Conservation (phyloP, 2,329 filamentous ascomycete species). For the Remersonia thermophila region DNA sequence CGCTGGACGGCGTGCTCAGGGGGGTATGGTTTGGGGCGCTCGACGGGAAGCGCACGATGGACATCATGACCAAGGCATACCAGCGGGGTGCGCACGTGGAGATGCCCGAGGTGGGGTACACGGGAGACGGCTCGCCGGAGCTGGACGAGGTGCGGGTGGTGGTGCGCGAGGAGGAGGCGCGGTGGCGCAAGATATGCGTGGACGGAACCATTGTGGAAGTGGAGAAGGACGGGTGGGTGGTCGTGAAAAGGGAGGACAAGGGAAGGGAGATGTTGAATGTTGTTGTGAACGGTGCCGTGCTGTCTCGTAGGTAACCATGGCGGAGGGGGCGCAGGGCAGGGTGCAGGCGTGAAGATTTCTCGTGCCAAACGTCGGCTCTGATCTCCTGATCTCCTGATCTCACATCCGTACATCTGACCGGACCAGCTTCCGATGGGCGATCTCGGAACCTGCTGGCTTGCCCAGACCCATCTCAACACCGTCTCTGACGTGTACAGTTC, state of each 20-base stretch:
- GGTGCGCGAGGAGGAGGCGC: slow-evolving; percentile 52
- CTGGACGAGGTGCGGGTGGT: slow-evolving; percentile 56
- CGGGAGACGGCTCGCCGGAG: slow-evolving; percentile 44
- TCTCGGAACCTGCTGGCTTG: no score
- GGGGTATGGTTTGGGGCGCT: slow-evolving; percentile 65
- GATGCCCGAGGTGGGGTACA: slow-evolving; percentile 39
- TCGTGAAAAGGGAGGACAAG: slow-evolving; percentile 25
- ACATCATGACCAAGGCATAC: slow-evolving; percentile 59
- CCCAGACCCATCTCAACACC: no score
- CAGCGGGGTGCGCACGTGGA: slow-evolving; percentile 42
- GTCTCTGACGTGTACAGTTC: no score
- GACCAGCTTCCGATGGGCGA: no score
- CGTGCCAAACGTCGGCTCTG: no score
- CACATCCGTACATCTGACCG: no score
- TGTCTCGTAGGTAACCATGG: no score
- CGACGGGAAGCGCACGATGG: slow-evolving; percentile 55
- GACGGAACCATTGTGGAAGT: slow-evolving; percentile 78
- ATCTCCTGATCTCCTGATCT: no score
- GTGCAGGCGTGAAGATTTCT: no score
- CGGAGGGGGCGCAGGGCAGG: no score
- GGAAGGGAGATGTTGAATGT: slow-evolving; percentile 28
- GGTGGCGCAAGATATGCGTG: slow-evolving; percentile 81
- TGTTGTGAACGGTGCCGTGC: slow-evolving; percentile 23
- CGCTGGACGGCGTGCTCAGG: slow-evolving; percentile 57
- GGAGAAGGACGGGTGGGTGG: slow-evolving; percentile 53